Percentiles rank a stretch among this genome's conserved stretches.
phyloP scores from a whole-genome alignment of 345 rosid species.

The Murraya koenigii region DNA sequence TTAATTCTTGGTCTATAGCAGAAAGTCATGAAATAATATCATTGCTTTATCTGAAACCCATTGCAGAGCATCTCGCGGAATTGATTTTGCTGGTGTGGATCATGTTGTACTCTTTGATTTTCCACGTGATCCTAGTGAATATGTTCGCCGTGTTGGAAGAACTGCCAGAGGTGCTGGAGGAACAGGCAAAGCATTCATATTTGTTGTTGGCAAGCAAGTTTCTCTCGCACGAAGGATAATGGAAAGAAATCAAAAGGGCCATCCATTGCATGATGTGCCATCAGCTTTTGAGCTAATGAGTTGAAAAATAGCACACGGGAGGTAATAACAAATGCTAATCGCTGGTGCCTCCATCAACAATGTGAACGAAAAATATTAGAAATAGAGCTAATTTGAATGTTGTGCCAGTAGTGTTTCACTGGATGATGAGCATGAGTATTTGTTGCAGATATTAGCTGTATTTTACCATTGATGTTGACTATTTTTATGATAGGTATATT shows the following conservation, averaged over 20 bases:
- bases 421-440: background rate
- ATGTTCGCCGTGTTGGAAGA: constrained; percentile 91
- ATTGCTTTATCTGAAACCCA: constrained; percentile 11
- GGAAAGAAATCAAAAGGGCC: constrained; percentile 83
- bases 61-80: constrained; percentile 85
- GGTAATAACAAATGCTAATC: background rate
- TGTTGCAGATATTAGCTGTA: no score
- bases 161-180: constrained; percentile 95
- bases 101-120: constrained; percentile 85
- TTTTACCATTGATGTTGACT: no score
- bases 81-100: constrained; percentile 77
- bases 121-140: constrained; percentile 92
- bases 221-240: constrained; percentile 59
- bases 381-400: background rate
- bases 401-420: background rate
- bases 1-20: background rate
- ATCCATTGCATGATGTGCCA: constrained; percentile 89
- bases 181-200: constrained; percentile 78
- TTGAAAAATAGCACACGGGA: constrained; percentile 10
- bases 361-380: background rate
- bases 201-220: constrained; percentile 93
- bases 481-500: no score
- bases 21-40: background rate
- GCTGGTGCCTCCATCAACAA: background rate
- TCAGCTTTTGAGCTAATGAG: constrained; percentile 59